Percentiles rank a stretch among this genome's conserved stretches.
Conservation (phyloP, 2,329 filamentous ascomycete species). For the Ophiostoma perfectum region DNA sequence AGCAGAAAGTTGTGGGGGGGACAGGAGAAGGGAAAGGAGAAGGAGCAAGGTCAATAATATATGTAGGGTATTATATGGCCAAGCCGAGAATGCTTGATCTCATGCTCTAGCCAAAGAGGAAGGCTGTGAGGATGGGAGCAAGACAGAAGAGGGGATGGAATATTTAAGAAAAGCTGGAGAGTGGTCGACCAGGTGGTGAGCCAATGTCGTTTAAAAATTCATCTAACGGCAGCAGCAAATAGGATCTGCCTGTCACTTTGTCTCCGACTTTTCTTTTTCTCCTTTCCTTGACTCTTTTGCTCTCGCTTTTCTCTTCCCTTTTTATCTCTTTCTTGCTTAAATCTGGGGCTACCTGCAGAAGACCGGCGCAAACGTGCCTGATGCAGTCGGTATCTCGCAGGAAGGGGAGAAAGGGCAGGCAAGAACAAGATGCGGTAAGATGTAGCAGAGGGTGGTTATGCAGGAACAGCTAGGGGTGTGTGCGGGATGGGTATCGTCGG, state of each 20-base stretch:
- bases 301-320: neutral
- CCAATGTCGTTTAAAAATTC: neutral
- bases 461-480: slow-evolving; percentile 17
- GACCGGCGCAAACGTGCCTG: slow-evolving; percentile 7
- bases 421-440: neutral
- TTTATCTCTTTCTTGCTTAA: neutral
- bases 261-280: neutral
- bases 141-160: neutral
- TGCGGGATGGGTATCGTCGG: slow-evolving; percentile 7
- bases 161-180: neutral
- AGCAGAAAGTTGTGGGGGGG: slow-evolving; percentile 6
- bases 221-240: neutral
- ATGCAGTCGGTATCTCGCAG: neutral
- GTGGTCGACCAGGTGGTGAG: neutral
- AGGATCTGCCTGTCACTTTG: neutral
- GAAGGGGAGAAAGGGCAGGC: neutral
- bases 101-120: slow-evolving; percentile 7
- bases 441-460: slow-evolving; percentile 13
- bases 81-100: slow-evolving; percentile 3
- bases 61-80: slow-evolving; percentile 3
- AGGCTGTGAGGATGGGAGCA: neutral
- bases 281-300: neutral
- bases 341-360: slow-evolving; percentile 7
- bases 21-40: slow-evolving; percentile 6
- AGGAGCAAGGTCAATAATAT: slow-evolving; percentile 4